These are phyloP conservation scores for Sordariomycetes sp. DNA, from an alignment of 2,329 filamentous ascomycete species.

Conservation along the genomic window DNA sequence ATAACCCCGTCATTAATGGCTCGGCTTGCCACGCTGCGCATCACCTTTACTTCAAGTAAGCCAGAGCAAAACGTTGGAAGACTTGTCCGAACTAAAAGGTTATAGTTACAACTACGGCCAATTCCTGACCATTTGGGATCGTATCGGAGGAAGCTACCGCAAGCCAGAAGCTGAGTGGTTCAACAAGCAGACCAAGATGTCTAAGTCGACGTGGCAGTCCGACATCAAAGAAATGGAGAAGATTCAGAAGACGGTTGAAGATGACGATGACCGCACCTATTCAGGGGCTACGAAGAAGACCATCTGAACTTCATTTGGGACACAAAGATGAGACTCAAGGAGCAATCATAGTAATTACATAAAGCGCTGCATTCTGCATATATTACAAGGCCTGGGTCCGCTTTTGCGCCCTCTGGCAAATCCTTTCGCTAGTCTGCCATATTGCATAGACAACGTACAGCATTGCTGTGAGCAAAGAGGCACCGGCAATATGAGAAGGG, in stretches of 20 bases:
- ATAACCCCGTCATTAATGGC: conserved; percentile 37
- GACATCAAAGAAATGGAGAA: conserved; percentile 53
- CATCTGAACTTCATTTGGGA: conserved; percentile 1
- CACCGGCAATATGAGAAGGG: too few species aligned
- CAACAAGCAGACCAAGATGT: conserved; percentile 62
- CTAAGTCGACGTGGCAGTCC: conserved; percentile 54
- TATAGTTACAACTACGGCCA: conserved; percentile 58
- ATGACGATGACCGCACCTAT: conserved; percentile 12
- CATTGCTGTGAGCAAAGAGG: too few species aligned
- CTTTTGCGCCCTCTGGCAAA: too few species aligned
- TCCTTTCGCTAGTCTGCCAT: too few species aligned
- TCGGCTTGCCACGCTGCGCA: conserved; percentile 38
- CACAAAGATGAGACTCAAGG: too few species aligned
- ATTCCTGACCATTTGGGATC: conserved; percentile 69
- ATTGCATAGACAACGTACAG: too few species aligned
- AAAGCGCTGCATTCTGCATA: too few species aligned
- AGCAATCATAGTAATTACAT: too few species aligned
- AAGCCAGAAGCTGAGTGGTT: conserved; percentile 67
- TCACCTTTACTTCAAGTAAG: conserved; percentile 34
- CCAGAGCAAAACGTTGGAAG: too few species aligned
- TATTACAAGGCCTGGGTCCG: too few species aligned
- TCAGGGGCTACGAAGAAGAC: conserved; percentile 9
- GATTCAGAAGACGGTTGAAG: conserved; percentile 41
- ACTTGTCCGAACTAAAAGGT: not conserved
- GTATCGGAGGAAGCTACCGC: conserved; percentile 62